phyloP scores from a whole-genome alignment of 371 early-diverging fungal genomes.

The Syncephalastrum monosporum region DNA sequence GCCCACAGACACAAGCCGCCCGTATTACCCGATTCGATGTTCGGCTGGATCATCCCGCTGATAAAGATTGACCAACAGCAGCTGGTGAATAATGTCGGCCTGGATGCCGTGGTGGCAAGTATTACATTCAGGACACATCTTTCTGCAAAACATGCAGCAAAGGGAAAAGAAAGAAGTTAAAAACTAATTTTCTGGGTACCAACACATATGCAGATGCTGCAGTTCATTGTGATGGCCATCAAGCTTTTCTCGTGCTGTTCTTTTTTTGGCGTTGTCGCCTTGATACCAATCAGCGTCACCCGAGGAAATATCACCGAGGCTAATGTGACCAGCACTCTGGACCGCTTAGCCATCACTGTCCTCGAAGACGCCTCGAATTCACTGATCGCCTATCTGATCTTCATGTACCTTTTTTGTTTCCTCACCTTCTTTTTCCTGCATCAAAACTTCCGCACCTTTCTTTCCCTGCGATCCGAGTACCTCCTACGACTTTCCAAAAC shows the following conservation, averaged over 20 bases:
- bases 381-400: constrained; percentile 53
- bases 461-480: constrained; percentile 46
- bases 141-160: constrained; percentile 1
- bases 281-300: constrained; percentile 39
- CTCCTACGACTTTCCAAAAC: constrained; percentile 39
- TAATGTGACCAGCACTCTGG: constrained; percentile 11
- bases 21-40: constrained; percentile 46
- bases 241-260: constrained; percentile 44
- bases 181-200: constrained; percentile 3
- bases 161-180: constrained; percentile 1
- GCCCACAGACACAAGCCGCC: constrained; percentile 53
- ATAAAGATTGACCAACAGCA: constrained; percentile 49
- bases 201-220: constrained; percentile 30
- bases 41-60: constrained; percentile 65
- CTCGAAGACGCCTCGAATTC: constrained; percentile 26
- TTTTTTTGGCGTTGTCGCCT: constrained; percentile 31
- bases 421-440: constrained; percentile 49
- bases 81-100: constrained; percentile 57
- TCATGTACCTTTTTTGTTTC: constrained; percentile 56
- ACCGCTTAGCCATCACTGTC: constrained; percentile 32
- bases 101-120: constrained; percentile 65
- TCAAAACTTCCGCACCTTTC: constrained; percentile 47
- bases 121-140: no score
- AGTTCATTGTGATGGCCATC: constrained; percentile 44
- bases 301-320: constrained; percentile 16